phyloP scores from a whole-genome alignment of 2,329 filamentous ascomycete genomes.

The Penicillium corylophilum region DNA sequence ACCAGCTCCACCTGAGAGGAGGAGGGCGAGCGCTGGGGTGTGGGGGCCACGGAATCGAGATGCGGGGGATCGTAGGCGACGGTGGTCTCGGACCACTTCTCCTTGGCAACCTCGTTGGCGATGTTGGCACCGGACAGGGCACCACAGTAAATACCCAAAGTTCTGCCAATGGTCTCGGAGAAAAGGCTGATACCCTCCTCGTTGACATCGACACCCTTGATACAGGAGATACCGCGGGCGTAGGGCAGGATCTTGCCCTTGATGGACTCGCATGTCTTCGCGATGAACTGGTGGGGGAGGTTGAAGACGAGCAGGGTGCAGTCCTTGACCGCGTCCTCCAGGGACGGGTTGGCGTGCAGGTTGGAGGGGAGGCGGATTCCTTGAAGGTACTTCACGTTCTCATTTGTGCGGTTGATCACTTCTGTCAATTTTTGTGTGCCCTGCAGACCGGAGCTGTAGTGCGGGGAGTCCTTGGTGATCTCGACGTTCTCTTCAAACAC shows the following conservation, averaged over 20 bases:
- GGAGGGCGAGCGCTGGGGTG: conserved; percentile 55
- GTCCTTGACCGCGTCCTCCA: conserved; percentile 71
- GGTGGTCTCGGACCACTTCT: conserved; percentile 97
- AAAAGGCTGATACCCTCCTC: conserved; percentile 85
- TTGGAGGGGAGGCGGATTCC: conserved; percentile 79
- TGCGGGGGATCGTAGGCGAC: conserved; percentile 92
- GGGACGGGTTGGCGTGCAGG: conserved; percentile 45
- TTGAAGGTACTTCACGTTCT: conserved; percentile 98
- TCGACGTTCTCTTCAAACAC: conserved; percentile 91
- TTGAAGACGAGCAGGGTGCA: conserved; percentile 94
- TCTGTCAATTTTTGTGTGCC: conserved; percentile 81
- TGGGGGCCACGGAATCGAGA: conserved; percentile 77
- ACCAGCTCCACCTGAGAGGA: conserved; percentile 52
- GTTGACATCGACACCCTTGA: conserved; percentile 94
- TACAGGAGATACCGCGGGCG: conserved; percentile 91
- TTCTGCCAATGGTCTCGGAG: conserved; percentile 89
- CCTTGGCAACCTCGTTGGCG: conserved; percentile 86
- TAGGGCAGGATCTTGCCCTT: conserved; percentile 87
- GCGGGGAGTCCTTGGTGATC: conserved; percentile 67
- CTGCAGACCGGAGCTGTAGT: conserved; percentile 70
- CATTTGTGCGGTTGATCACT: conserved; percentile 87
- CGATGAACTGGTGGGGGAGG: conserved; percentile 88
- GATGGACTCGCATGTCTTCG: conserved; percentile 77
- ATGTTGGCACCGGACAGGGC: conserved; percentile 96
- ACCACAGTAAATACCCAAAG: conserved; percentile 92